A percentile compares a stretch with the other conserved stretches of the same genome.
phyloP scores from a whole-genome alignment of 495 filamentous ascomycete genomes.

The Aspergillus biplanus region DNA sequence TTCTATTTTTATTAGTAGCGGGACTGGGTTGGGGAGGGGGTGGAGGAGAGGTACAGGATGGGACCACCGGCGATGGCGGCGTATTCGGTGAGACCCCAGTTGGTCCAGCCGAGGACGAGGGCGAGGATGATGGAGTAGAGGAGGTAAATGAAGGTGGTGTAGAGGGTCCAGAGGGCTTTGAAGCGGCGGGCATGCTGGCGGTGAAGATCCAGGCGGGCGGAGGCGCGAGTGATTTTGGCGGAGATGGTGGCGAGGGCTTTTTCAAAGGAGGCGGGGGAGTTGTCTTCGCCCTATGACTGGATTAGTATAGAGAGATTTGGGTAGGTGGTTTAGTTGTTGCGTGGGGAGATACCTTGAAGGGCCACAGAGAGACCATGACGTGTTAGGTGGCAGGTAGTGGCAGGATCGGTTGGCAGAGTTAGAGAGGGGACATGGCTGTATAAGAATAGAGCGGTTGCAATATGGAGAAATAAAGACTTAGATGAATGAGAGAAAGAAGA shows the following conservation, averaged over 20 bases:
- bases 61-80: conserved; percentile 78
- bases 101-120: conserved; percentile 83
- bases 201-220: conserved; percentile 68
- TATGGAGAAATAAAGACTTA: too few relatives aligned
- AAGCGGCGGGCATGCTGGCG: conserved; percentile 74
- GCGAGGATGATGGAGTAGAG: conserved; percentile 78
- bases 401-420: conserved; percentile 1
- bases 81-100: conserved; percentile 75
- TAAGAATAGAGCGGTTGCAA: not conserved
- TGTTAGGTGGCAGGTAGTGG: conserved; percentile 31
- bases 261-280: conserved; percentile 90
- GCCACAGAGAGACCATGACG: conserved; percentile 86
- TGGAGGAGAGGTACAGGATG: conserved; percentile 56
- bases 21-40: not conserved
- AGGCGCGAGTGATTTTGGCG: conserved; percentile 74
- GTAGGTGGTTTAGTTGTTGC: not conserved
- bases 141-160: conserved; percentile 86
- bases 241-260: conserved; percentile 82
- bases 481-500: conserved; percentile 4
- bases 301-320: conserved; percentile 12
- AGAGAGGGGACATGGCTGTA: not conserved
- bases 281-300: conserved; percentile 67
- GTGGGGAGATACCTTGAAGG: conserved; percentile 62
- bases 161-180: conserved; percentile 87
- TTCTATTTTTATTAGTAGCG: conserved; percentile 45